Evolutionary conservation across 305 asterid species (phyloP).

Genomic region (Ilex paraguariensis): DNA sequence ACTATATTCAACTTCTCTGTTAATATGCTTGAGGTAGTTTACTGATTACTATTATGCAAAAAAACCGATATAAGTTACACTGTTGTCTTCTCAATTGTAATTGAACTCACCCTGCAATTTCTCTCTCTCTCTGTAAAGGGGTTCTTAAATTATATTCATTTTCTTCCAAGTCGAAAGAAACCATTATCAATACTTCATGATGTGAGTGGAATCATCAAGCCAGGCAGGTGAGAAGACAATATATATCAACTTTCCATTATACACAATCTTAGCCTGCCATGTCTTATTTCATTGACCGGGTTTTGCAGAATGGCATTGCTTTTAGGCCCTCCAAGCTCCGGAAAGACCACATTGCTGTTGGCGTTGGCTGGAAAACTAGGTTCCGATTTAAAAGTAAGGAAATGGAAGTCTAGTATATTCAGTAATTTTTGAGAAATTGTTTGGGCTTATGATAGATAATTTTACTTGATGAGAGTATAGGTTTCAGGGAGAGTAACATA

Average conservation of each 20-base stretch:
- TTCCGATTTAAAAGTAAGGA: conserved; percentile 49
- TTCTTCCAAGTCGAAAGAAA: conserved; percentile 67
- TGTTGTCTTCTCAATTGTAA: background rate
- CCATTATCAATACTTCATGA: conserved; percentile 76
- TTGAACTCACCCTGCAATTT: background rate
- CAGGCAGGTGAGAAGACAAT: conserved; percentile 67
- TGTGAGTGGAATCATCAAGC: conserved; percentile 87
- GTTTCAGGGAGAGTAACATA: conserved; percentile 73
- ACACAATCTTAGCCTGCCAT: too few species aligned
- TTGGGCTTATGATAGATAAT: background rate
- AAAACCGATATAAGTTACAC: background rate
- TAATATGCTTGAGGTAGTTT: conserved; percentile 78
- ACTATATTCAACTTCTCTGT: conserved; percentile 71
- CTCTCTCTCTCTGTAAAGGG: conserved; percentile 33
- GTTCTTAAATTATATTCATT: conserved; percentile 51
- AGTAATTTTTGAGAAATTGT: background rate
- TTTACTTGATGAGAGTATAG: conserved; percentile 18
- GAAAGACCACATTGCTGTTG: conserved; percentile 77
- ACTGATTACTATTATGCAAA: background rate
- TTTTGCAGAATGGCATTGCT: conserved; percentile 76
- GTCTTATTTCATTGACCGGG: background rate
- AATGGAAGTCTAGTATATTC: background rate
- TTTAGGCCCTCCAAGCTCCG: conserved; percentile 90
- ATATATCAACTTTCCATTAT: background rate
- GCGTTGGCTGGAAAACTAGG: conserved; percentile 89